Evolutionary conservation across 768 basidiomycete species (phyloP), one percentile per base, ranked within the genome.

Genomic region (Boletus tomentosulus): DNA sequence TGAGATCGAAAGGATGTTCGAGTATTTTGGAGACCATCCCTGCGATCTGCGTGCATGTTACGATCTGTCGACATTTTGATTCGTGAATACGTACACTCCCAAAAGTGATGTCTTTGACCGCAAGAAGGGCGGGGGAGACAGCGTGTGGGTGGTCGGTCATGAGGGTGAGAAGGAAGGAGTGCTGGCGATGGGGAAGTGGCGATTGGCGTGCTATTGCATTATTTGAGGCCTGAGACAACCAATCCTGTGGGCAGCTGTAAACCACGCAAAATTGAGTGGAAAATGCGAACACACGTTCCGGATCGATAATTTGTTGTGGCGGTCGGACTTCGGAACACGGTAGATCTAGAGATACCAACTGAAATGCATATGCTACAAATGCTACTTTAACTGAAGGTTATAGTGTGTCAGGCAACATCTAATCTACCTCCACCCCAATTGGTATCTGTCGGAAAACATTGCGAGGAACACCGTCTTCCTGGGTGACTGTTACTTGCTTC

Each of bases 1-100:
- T 88, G 34, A 98, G 81, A 71, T 98, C 95, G 64, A 96, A 93
- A 1, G 96, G 96, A 67, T 97, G 92, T 73, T 96, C 94, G 57
- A 97, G 86, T 15, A 93, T 75, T 68, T 86, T 84, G 44, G 93
- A 86, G 9, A 81, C 76, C 76, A 96, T 92, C 25, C 95, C 95
- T 51, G 94, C 91, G 51, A 84, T 71, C 91, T 92, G 46, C 24
- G 25, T 38, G 5, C 22, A 38, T 25, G 44, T 56, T 33, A 46
- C 4, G 31, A 53, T 38, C 30, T 10, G 6, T 30, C 33, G 8
- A 35, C 1, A 4, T 24, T 8, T 37, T 13, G 34, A 52, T 19
- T 25, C 27, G 37, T 12, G 46, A 34, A 42, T 28, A 74, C 82
- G 57, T 55, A 84, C 83, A 57, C 83, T 82, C 12, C 82, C 83